Evolutionary conservation across 2,329 filamentous ascomycete genomes (phyloP), one percentile per base, ranked within the genome.

Genomic region (Cladosporium velox): DNA sequence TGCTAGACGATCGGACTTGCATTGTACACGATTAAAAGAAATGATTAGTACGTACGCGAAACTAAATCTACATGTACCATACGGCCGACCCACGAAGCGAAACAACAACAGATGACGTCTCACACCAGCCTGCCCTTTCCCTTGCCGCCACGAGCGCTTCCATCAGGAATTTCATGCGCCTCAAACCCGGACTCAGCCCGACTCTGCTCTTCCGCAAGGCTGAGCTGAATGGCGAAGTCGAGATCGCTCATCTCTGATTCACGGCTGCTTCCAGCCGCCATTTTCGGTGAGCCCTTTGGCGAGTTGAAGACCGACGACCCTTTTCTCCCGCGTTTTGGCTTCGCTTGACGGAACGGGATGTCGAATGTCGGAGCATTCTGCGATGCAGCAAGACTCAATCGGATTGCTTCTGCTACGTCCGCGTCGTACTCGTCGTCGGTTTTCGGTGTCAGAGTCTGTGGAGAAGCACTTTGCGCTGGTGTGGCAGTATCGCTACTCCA

Each of bases 401-500:
- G 84, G 63, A 89, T 88, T 0, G 87, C 87, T 77, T 89, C 86
- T 4, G 86, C 86, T 24, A 89, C 81, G 41, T 89, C 86, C 4
- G 83, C 82, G 65, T 87, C 85, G 3, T 85, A 72, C 38, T 84
- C 81, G 41, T 84, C 81, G 21, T 84, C 80, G 0, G 79, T 75
- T 15, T 81, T 75, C 64, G 78, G 68, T 11, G 67, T 70, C 6
- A 67, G 35, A n/a, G 65, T 54, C 47, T 63, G 68, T 2, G 72
- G 70, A 14, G 72, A 72, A 7, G 67, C 65, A 28, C 67, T 72
- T 34, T 66, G 69, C 21, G 70, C 68, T 26, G 73, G 71, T 2
- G 64, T 78, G n/a, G 67, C 66, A 71, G 18, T 70, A 68, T 62
- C 74, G 67, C 35, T 69, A 65, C 26, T 69, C 65, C n/a, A 73